A percentile compares a stretch with the other conserved stretches of the same genome.
Conservation (phyloP, 2,329 filamentous ascomycete species). For the Epichloe uncinata region DNA sequence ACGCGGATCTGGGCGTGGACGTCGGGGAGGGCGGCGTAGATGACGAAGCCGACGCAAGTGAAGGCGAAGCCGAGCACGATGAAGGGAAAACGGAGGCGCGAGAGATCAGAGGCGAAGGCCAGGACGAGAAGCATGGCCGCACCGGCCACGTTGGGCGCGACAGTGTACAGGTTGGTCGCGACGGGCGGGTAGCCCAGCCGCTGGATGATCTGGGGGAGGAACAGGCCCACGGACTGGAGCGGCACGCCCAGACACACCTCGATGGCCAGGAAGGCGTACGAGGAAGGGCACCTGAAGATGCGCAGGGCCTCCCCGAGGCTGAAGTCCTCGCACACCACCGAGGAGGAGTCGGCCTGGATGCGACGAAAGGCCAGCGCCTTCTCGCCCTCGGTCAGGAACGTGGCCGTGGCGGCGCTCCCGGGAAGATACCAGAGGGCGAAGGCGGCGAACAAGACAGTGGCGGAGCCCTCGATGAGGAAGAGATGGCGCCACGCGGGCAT, state of each 20-base stretch:
- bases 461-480: constrained; percentile 39
- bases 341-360: constrained; percentile 64
- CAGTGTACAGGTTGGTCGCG: constrained; percentile 67
- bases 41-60: constrained; percentile 66
- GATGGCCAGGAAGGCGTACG: constrained; percentile 36
- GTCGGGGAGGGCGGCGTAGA: constrained; percentile 58
- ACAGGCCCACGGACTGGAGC: constrained; percentile 39
- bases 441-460: constrained; percentile 46
- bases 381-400: constrained; percentile 53
- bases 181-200: constrained; percentile 34
- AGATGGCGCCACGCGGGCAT: constrained; percentile 34
- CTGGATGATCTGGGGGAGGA: constrained; percentile 41
- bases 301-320: constrained; percentile 35
- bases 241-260: constrained; percentile 48
- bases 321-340: constrained; percentile 41
- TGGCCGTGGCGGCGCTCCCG: constrained; percentile 48
- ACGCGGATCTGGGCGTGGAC: constrained; percentile 47
- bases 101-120: constrained; percentile 56
- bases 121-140: constrained; percentile 59
- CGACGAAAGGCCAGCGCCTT: constrained; percentile 56
- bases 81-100: constrained; percentile 58
- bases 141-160: constrained; percentile 65
- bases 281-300: constrained; percentile 37
- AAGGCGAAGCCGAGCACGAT: constrained; percentile 61
- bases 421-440: constrained; percentile 62